Conservation (phyloP, 2,329 filamentous ascomycete species). For the Nemania diffusa region DNA sequence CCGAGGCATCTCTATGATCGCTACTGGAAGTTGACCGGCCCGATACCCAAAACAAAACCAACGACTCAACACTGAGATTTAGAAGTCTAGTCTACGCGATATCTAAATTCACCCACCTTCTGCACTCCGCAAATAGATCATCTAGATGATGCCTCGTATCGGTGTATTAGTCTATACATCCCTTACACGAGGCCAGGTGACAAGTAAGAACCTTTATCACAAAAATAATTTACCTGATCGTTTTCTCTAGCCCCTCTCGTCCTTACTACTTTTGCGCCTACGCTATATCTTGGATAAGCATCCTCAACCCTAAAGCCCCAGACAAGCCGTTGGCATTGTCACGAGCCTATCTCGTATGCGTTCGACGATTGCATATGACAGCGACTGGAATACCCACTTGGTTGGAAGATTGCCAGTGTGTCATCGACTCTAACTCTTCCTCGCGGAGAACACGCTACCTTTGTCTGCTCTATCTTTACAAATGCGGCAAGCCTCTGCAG, state of each 20-base stretch:
- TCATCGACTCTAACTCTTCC: neutral
- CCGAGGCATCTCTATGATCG: too few species aligned
- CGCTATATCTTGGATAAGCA: neutral
- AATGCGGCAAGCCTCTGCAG: too few species aligned
- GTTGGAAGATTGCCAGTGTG: too few species aligned
- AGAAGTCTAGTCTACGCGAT: neutral
- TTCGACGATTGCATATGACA: neutral
- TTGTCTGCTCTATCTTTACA: neutral
- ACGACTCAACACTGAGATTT: neutral
- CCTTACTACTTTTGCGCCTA: neutral
- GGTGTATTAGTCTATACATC: neutral
- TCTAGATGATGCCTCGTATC: conserved; percentile 12
- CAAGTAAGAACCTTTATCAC: neutral
- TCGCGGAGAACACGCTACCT: neutral
- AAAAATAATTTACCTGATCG: neutral
- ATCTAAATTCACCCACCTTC: conserved; percentile 23
- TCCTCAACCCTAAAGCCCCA: neutral
- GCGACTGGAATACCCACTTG: too few species aligned
- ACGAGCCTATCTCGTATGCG: neutral
- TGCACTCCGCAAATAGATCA: neutral
- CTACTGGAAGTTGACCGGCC: too few species aligned
- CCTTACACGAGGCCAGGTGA: neutral
- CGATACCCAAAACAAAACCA: neutral
- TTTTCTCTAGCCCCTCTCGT: neutral
- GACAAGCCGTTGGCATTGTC: neutral